Percentiles rank a stretch among this genome's conserved stretches.
These are phyloP conservation scores for Penicillium verhagenii DNA, from an alignment of 495 filamentous ascomycete genomes.

Conservation along the genomic window DNA sequence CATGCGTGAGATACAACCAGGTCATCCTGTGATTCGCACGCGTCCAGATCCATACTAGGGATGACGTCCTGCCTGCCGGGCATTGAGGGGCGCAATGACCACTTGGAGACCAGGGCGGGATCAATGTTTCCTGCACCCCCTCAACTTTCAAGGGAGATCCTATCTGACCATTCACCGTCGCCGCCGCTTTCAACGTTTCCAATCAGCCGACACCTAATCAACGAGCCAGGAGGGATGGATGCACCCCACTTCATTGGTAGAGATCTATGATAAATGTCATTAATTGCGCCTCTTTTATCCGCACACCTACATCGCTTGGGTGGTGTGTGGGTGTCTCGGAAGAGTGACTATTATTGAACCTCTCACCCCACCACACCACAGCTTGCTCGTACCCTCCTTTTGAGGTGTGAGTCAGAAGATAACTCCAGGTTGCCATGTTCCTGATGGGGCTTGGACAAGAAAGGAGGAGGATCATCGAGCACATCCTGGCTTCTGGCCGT, in stretches of 20 bases:
- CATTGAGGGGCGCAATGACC: constrained; percentile 7
- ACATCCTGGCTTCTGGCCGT: background rate
- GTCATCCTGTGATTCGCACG: constrained; percentile 26
- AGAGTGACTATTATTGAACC: constrained; percentile 7
- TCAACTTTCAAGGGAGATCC: background rate
- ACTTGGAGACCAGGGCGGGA: background rate
- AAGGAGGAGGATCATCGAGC: constrained; percentile 8
- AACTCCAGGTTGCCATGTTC: background rate
- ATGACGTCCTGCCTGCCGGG: constrained; percentile 5
- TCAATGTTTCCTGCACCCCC: constrained; percentile 5
- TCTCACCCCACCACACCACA: constrained; percentile 1
- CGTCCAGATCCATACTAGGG: constrained; percentile 8
- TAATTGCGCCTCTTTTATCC: constrained; percentile 7
- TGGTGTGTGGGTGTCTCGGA: constrained; percentile 19
- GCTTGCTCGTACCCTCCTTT: background rate
- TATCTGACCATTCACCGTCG: constrained; percentile 10
- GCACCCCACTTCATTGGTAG: constrained; percentile 14
- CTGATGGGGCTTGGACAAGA: background rate
- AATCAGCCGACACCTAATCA: constrained; percentile 33
- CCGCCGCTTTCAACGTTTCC: background rate
- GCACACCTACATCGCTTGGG: background rate
- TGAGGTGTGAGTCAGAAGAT: constrained; percentile 8
- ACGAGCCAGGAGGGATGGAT: constrained; percentile 14
- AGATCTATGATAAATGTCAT: constrained; percentile 9
- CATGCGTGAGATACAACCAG: constrained; percentile 15